Evolutionary conservation across 148 eudicot genomes (phyloP), one percentile per base, ranked within the genome.

Genomic region (Heliamphora exappendiculata): DNA sequence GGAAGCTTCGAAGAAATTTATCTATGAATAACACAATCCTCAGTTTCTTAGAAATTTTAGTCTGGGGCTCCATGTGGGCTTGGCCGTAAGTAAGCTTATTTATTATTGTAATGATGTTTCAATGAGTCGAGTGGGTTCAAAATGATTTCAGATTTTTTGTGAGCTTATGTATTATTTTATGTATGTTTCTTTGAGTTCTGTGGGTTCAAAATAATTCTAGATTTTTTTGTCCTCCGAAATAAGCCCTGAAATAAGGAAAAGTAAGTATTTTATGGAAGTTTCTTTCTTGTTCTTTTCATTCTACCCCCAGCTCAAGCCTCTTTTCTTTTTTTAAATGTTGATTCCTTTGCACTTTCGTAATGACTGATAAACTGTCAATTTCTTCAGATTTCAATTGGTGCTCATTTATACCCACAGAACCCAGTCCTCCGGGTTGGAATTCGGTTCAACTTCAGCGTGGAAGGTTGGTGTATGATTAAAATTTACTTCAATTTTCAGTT

Each of bases 381-480:
- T 62, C 47, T 71, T 73, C 83, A 89, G 93, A 75, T 93, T 20
- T 81, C 86, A 71, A 88, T 91, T 69, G 98, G 93, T 78, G 87
- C 98, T 82, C 88, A 85, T 77, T 67, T 91, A 73, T 78, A 86
- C 76, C 96, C 98, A 75, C 90, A 81, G 76, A 87, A 91, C 82
- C 92, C 92, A 28, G 83, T 88, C 37, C 82, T 89, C 55, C 82
- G 78, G 62, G 81, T 77, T 33, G 98, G 94, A 79, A 87, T 80
- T 70, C 70, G 73, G 68, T 75, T 89, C 75, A 89, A 88, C 82
- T 89, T 93, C 76, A 75, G 82, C 31, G 73, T 93, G 41, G 83
- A 88, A 89, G 98, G 98, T 88, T 82, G 63, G 55, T 37, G 39
- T 65, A 55, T 42, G 39, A 42, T 12, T 26, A 78, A 14, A 37